A percentile compares a stretch with the other conserved stretches of the same genome.
These are phyloP conservation scores for Thalassiosira profunda DNA, from an alignment of 108 stramenopile genomes.

Conservation along the genomic window DNA sequence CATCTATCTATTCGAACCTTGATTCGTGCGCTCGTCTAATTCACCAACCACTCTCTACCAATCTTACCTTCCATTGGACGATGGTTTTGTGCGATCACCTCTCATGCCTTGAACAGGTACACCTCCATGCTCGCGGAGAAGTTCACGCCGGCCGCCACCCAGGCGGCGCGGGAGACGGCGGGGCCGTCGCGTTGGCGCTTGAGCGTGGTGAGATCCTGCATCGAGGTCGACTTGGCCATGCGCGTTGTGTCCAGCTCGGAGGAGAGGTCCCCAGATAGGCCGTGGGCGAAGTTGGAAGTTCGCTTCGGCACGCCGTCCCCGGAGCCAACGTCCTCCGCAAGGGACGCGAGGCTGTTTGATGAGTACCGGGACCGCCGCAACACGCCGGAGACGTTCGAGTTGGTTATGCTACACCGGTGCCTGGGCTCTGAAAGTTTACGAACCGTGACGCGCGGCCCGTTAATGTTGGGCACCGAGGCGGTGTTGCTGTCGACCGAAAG, in stretches of 20 bases:
- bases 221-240: neutral
- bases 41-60: neutral
- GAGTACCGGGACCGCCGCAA: slow-evolving; percentile 23
- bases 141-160: slow-evolving; percentile 17
- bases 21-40: neutral
- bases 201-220: neutral
- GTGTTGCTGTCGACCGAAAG: too few species aligned
- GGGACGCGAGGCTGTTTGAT: slow-evolving; percentile 7
- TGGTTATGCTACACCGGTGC: slow-evolving; percentile 10
- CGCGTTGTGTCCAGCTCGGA: neutral
- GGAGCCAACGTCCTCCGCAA: neutral
- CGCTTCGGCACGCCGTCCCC: neutral
- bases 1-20: neutral
- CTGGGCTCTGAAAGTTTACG: slow-evolving; percentile 23
- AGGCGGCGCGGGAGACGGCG: neutral
- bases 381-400: slow-evolving; percentile 2
- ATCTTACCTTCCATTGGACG: neutral
- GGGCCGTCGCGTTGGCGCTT: too few species aligned
- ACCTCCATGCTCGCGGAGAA: slow-evolving; percentile 31
- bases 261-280: too few species aligned
- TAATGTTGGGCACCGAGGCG: too few species aligned
- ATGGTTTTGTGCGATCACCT: neutral
- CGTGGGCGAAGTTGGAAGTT: neutral
- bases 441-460: neutral
- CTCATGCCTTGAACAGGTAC: slow-evolving; percentile 17